Conservation (phyloP, 257 asterid species). For the Primulina huaijiensis region DNA sequence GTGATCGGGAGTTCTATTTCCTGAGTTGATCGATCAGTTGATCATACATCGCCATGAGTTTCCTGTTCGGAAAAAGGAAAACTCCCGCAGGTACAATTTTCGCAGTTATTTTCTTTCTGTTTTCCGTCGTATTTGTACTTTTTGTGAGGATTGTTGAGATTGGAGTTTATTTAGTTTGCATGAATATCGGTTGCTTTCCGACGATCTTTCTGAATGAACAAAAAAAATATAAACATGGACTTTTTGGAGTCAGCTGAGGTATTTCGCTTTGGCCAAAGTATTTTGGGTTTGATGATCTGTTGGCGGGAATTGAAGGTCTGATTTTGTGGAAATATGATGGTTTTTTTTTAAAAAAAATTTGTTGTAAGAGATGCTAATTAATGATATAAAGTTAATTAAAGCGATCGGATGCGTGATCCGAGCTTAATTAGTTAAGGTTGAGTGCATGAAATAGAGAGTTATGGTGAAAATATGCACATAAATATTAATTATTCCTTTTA, state of each 20-base stretch:
- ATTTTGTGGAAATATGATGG: background rate
- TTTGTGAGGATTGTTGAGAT: background rate
- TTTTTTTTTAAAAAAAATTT: background rate
- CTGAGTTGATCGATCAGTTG: constrained; percentile 23
- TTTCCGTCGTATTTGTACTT: background rate
- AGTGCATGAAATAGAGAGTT: background rate
- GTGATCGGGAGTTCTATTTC: constrained; percentile 17
- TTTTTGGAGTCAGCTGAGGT: constrained; percentile 7
- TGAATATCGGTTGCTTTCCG: background rate
- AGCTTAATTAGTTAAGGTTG: constrained; percentile 7
- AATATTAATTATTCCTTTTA: background rate
- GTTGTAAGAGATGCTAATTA: background rate
- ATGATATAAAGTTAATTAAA: background rate
- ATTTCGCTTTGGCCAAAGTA: constrained; percentile 6
- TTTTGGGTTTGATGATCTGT: constrained; percentile 14
- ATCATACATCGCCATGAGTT: constrained; percentile 56
- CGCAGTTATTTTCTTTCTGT: background rate
- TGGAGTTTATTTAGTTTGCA: background rate
- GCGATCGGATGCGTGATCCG: constrained; percentile 5
- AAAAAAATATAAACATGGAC: background rate
- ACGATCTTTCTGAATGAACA: constrained; percentile 1
- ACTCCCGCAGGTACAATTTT: constrained; percentile 77
- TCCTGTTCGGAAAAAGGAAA: constrained; percentile 84
- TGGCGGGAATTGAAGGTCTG: constrained; percentile 2
- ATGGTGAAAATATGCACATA: background rate